phyloP scores from a whole-genome alignment of 1,284 basidiomycete species.

The Malassezia nana region DNA sequence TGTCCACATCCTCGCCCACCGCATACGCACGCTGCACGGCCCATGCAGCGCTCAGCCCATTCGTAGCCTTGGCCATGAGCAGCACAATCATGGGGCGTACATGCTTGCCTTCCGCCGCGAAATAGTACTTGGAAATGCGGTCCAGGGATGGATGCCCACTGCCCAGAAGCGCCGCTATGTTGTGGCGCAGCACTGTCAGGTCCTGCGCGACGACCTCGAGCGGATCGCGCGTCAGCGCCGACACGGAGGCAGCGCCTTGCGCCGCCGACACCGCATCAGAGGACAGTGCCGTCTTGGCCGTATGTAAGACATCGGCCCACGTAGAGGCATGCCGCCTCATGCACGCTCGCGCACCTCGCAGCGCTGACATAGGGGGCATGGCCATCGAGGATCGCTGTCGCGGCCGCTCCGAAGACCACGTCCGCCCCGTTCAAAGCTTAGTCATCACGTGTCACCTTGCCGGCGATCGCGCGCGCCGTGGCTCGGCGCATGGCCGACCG shows the following conservation, averaged over 20 bases:
- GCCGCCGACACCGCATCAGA: neutral
- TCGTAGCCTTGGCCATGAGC: conserved; percentile 81
- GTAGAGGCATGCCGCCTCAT: neutral
- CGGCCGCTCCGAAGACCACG: neutral
- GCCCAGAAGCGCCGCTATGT: conserved; percentile 69
- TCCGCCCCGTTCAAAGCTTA: conserved; percentile 7
- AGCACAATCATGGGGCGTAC: conserved; percentile 81
- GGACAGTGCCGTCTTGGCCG: conserved; percentile 3
- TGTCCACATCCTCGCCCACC: conserved; percentile 29
- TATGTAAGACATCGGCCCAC: conserved; percentile 9
- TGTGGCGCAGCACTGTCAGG: conserved; percentile 64
- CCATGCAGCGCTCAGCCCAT: conserved; percentile 60
- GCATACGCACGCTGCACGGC: conserved; percentile 32
- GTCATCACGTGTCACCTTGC: too few species aligned
- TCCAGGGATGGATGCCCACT: conserved; percentile 78
- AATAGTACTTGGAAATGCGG: conserved; percentile 85
- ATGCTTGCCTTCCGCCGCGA: conserved; percentile 64
- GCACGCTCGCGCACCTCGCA: neutral
- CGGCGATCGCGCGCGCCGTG: neutral
- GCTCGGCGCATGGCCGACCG: conserved; percentile 3
- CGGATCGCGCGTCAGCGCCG: conserved; percentile 22
- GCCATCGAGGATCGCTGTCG: neutral
- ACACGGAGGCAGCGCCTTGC: neutral
- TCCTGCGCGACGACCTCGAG: conserved; percentile 50
- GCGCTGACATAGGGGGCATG: neutral